phyloP scores from a whole-genome alignment of 371 early-diverging fungal genomes.

The Racocetra persica region DNA sequence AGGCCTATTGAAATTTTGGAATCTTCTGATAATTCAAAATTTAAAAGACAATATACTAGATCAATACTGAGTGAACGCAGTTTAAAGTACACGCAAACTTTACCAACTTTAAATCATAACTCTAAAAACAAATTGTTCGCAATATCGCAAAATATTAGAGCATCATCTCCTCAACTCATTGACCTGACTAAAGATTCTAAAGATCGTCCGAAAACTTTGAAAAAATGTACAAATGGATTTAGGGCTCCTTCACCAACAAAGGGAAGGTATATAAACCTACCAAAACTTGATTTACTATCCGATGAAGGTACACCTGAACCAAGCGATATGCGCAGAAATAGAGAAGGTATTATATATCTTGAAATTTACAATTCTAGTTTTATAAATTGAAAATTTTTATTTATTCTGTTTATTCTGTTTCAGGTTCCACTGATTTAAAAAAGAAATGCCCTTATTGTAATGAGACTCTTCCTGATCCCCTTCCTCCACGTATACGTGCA shows the following conservation, averaged over 20 bases:
- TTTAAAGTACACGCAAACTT: no score
- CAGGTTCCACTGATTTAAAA: background rate
- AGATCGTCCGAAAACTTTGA: background rate
- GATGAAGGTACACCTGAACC: background rate
- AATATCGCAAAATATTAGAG: no score
- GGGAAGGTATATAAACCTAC: background rate
- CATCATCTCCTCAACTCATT: no score
- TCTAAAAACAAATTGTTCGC: no score
- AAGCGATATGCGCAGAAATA: background rate
- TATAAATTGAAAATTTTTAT: background rate
- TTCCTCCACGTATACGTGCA: background rate
- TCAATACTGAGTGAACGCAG: no score
- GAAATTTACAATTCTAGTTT: background rate
- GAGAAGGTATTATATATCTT: background rate
- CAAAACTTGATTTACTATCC: conserved; percentile 20
- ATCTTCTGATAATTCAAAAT: no score
- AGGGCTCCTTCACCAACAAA: conserved; percentile 7
- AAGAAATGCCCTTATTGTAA: conserved; percentile 23
- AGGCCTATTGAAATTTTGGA: no score
- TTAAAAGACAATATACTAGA: no score
- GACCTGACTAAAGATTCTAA: no score
- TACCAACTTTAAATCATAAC: no score
- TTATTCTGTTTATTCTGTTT: background rate
- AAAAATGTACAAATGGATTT: background rate
- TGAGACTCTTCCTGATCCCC: conserved; percentile 1